A percentile compares a stretch with the other conserved stretches of the same genome.
Evolutionary conservation across 2,329 filamentous ascomycete species (phyloP).

Genomic region (Aspergillus oerlinghausenensis): DNA sequence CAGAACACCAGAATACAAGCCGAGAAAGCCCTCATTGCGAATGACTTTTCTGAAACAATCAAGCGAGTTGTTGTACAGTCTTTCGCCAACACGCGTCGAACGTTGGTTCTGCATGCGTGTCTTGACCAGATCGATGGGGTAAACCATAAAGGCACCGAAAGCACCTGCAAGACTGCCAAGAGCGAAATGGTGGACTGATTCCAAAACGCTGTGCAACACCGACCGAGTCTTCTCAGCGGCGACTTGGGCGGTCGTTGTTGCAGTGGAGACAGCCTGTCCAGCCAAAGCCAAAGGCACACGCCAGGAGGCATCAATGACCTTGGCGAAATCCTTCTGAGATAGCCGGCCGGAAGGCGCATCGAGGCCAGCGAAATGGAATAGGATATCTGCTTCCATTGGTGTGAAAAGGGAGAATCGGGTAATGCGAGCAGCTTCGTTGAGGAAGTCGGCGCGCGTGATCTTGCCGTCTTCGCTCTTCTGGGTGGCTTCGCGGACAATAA

Average conservation of each 20-base stretch:
- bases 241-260: constrained; percentile 45
- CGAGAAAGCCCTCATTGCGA: constrained; percentile 82
- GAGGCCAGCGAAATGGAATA: constrained; percentile 96
- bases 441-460: constrained; percentile 89
- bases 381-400: constrained; percentile 96
- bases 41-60: constrained; percentile 94
- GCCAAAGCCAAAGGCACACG: constrained; percentile 60
- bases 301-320: constrained; percentile 93
- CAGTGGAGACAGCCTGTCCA: constrained; percentile 38
- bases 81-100: constrained; percentile 72
- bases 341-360: constrained; percentile 85
- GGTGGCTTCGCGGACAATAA: constrained; percentile 84
- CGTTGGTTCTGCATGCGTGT: constrained; percentile 98
- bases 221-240: constrained; percentile 53
- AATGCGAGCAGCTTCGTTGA: constrained; percentile 86
- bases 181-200: constrained; percentile 84
- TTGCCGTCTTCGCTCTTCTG: constrained; percentile 80
- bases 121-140: constrained; percentile 97
- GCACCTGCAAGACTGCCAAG: constrained; percentile 88
- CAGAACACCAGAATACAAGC: constrained; percentile 89
- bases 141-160: constrained; percentile 99
- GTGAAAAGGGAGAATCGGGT: constrained; percentile 95
- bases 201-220: constrained; percentile 61
- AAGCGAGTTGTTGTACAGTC: constrained; percentile 93
- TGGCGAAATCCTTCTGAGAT: constrained; percentile 78